Evolutionary conservation across 2,329 filamentous ascomycete genomes (phyloP), one percentile per base, ranked within the genome.

Genomic region (Lojkania enalia): DNA sequence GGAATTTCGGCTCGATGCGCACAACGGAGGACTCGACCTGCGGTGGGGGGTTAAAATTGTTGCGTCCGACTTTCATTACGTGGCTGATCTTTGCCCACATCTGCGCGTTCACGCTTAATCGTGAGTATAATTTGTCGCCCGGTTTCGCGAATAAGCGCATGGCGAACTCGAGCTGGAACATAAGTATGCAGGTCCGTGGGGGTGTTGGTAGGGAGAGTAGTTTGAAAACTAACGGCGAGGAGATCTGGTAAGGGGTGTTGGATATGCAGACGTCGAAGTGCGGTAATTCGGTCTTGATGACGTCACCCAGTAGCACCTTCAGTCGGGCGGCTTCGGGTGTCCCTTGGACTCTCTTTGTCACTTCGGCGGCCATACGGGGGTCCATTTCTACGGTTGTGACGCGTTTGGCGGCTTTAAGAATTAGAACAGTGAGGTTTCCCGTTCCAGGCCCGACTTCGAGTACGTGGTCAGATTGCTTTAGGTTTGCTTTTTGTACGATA

Each of bases 111-210:
- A 96, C 92, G 1, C 83, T 88, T 19, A 97, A 78, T n/a, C 94
- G 82, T 55, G 85, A 90, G 76, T 96, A 97, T 6, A 97, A 82
- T 41, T 90, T 82, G 64, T 96, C 91, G 6, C 89, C 89, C 0
- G 92, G 89, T 33, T 86, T 85, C 12, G 94, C 94, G 44, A 95
- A 92, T 25, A 97, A 77, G 29, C 92, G 83, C 69, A 95, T 84
- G 14, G 91, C 91, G 63, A 96, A 96, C 73, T 97, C 92, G 64
- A 90, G 84, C 75, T 97, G 92, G 63, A 95, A 94, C 90, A 96
- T 96, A 73, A 97, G 89, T 54, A 97, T 83, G 58, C 87, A 91
- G 48, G 83, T 84, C 23, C 92, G 78, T 0, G 94, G 94, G 0
- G 90, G 86, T 32, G 90, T 90, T 3, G 83, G 84, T 52, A 92